Base-by-base conservation (phyloP, 2,329 filamentous ascomycete species). In the Leptosphaerulina australis region DNA sequence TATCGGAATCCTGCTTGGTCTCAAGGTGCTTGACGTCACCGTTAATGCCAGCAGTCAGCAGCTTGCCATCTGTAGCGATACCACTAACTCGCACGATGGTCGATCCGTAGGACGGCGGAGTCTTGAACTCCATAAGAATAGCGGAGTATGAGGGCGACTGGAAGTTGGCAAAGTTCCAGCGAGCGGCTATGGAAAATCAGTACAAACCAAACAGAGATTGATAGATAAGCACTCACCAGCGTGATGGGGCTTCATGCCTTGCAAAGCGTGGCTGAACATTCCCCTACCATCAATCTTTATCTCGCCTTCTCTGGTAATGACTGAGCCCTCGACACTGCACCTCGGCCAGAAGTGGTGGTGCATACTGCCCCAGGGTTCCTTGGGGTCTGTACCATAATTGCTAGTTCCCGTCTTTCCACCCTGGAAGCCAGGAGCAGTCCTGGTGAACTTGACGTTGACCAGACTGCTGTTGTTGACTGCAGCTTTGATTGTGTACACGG, bases 161-260 rank as follows among this genome's bases (percentile, higher is more conserved):
- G 79, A 96, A 96, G 76, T 92, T 85, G 74, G 84, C 81, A 78
- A 97, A 99, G 76, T 94, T 96, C 94, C 94, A 99, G 57, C 83
- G 85, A 22, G 89, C 86, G 55, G 93, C 85, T 84, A 34, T 9
- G 24, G 2, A 25, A 11, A 4, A 30, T 69, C 25, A 69, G 61
- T 35, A 7, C 6, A 10, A 12, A 17, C 11, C 8, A 34, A 28
- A n/a, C n/a, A 41, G 1, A 12, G 17, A 1, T 31, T 4, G 31
- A 24, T 22, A 31, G 14, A 17, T 29, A 9, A 11, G 4, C 38
- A 64, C 77, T 64, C 77, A 85, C 83, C 92, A 52, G 91, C 89
- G 72, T 99, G 95, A 74, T 99, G 94, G 30, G 94, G 94, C 82
- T 99, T 99, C 93, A 97, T 97, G 72, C 92, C 94, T 77, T 97